phyloP scores from a whole-genome alignment of 2,329 filamentous ascomycete species.

The Beauveria sp. region DNA sequence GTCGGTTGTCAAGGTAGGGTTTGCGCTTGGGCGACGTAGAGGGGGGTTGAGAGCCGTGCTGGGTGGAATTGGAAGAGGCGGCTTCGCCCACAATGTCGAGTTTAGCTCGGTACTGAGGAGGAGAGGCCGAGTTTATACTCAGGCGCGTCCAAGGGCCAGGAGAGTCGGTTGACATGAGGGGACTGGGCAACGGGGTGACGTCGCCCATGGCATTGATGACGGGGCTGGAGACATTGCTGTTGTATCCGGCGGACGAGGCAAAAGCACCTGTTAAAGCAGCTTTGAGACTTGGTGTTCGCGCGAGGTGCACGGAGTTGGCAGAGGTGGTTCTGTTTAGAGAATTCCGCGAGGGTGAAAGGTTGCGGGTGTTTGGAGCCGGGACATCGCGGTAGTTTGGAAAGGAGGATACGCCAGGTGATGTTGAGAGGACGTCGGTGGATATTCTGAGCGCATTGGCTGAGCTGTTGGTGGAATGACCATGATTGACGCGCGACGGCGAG shows the following conservation, averaged over 20 bases:
- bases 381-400: conserved; percentile 7
- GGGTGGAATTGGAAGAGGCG: conserved; percentile 30
- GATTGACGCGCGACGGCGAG: neutral
- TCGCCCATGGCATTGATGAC: conserved; percentile 69
- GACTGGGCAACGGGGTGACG: conserved; percentile 72
- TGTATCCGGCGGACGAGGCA: conserved; percentile 47
- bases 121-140: conserved; percentile 38
- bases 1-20: conserved; percentile 33
- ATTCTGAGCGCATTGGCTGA: conserved; percentile 8
- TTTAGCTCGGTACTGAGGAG: conserved; percentile 20
- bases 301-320: conserved; percentile 37
- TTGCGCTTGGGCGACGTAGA: conserved; percentile 46
- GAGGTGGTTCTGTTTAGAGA: conserved; percentile 24
- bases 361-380: neutral
- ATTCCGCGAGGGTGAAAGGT: conserved; percentile 17
- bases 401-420: neutral
- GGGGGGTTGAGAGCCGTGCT: conserved; percentile 15
- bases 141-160: conserved; percentile 59
- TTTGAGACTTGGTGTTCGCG: conserved; percentile 55
- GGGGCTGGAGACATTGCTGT: conserved; percentile 64
- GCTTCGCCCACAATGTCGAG: conserved; percentile 21
- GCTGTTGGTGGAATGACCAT: neutral
- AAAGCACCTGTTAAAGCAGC: conserved; percentile 44
- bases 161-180: conserved; percentile 57
- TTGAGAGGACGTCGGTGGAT: conserved; percentile 1